Conservation (phyloP, 371 early-diverging fungal species). For the Mucor racemosus region DNA sequence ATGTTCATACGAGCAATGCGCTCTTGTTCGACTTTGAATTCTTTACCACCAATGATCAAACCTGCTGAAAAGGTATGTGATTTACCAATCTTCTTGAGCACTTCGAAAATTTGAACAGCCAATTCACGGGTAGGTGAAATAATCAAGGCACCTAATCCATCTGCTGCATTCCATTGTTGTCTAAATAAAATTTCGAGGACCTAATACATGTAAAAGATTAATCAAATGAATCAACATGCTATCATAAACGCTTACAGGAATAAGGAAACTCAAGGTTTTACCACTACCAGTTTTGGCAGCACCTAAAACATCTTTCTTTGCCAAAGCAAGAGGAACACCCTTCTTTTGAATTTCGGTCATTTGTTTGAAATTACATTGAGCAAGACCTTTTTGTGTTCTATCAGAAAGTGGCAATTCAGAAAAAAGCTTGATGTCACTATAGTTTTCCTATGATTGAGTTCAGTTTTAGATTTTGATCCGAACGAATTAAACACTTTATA, state of each 20-base stretch:
- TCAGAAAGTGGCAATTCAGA: constrained; percentile 72
- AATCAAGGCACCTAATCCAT: constrained; percentile 92
- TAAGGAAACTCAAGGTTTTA: constrained; percentile 97
- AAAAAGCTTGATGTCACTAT: constrained; percentile 45
- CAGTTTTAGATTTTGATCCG: not conserved
- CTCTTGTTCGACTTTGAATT: constrained; percentile 88
- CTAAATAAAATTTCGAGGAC: constrained; percentile 84
- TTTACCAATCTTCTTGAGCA: constrained; percentile 86
- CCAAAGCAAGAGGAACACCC: constrained; percentile 88
- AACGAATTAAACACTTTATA: not conserved
- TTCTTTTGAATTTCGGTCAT: constrained; percentile 98
- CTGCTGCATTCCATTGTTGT: constrained; percentile 80
- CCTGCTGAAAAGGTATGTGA: constrained; percentile 92
- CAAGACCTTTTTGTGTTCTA: constrained; percentile 71
- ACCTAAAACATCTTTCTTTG: constrained; percentile 92
- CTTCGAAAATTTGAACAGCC: constrained; percentile 96
- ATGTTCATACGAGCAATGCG: constrained; percentile 92
- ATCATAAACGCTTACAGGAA: constrained; percentile 74
- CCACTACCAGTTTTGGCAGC: constrained; percentile 99
- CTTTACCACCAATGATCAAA: constrained; percentile 96
- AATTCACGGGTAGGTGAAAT: constrained; percentile 99
- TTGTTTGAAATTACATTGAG: constrained; percentile 79
- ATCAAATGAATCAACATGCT: not conserved
- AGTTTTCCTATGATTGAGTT: constrained; percentile 36
- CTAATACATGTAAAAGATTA: constrained; percentile 27